phyloP scores from a whole-genome alignment of 306 rosid genomes.

The Begonia loranthoides region DNA sequence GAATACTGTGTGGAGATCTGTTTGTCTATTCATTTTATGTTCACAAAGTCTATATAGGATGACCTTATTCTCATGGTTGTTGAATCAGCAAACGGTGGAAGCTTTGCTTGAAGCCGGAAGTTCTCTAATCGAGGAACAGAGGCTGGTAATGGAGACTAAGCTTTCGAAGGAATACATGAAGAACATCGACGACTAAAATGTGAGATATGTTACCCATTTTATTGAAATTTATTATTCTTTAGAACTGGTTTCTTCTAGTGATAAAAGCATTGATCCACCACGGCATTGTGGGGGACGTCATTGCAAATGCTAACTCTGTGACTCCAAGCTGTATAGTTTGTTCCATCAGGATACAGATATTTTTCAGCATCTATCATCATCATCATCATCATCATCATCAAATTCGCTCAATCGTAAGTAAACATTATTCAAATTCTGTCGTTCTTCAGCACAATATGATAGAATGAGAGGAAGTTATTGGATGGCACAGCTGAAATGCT shows the following conservation, averaged over 20 bases:
- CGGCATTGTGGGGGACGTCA: too few species aligned
- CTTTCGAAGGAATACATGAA: slow-evolving; percentile 97
- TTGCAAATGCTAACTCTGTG: neutral
- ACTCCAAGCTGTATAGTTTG: neutral
- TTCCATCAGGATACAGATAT: neutral
- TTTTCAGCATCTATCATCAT: neutral
- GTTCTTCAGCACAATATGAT: too few species aligned
- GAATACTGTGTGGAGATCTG: neutral
- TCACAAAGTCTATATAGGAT: neutral
- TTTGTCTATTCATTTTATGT: too few species aligned
- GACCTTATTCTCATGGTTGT: slow-evolving; percentile 23
- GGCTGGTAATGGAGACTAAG: slow-evolving; percentile 73
- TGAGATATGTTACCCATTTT: slow-evolving; percentile 8
- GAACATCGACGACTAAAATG: slow-evolving; percentile 52
- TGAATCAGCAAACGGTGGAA: slow-evolving; percentile 64
- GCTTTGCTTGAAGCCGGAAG: slow-evolving; percentile 75
- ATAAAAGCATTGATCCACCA: neutral
- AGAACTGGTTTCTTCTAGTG: neutral
- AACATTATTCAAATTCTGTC: too few species aligned
- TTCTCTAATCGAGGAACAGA: slow-evolving; percentile 69
- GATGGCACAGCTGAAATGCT: too few species aligned
- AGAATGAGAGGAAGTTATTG: too few species aligned
- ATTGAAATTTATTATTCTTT: neutral
- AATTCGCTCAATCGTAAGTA: too few species aligned
- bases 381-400: too few species aligned